Base-by-base conservation (phyloP, 176 grass and related monocot species). In the Eleusine coracana region DNA sequence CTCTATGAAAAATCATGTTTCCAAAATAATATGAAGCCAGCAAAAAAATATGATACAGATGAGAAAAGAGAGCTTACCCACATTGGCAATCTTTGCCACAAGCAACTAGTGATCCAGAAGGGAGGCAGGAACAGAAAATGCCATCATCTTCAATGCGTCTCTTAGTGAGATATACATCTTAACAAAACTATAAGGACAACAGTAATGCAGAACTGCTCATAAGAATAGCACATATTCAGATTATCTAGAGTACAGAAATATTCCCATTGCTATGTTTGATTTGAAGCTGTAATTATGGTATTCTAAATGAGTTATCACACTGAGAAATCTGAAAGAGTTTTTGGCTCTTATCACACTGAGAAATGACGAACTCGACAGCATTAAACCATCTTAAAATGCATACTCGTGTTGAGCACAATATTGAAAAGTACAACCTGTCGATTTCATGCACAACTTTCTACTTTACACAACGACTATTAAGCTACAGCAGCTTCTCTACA, bases 41-140 rank as follows among this genome's bases (percentile, higher is more conserved):
- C 0, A 7, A 66, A 34, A 66, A 31, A 37, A 36, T 66, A 66
- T 66, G 29, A 66, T 15, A 66, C 15, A 66, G 34, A 34, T 14
- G 10, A 76, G 37, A 14, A 46, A 78, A 50, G 23, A 61, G 70
- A 70, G 45, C 78, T 85, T 76, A 97, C 94, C 88, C 88, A 69
- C 94, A 97, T 73, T 93, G 94, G 78, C 94, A 97, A 82, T 97
- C 91, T 76, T 83, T 89, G 59, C 87, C 94, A 83, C 91, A 97
- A 62, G 64, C 48, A 80, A 68, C 84, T 51, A 70, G 50, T 77
- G 86, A 91, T 91, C 74, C 91, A 38, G 78, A 90, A 79, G 89
- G 86, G 67, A 76, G 79, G 60, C 92, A 98, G 10, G 82, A 87
- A 87, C 96, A 98, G 68, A 91, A 95, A 37, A 98, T 93, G 28